These are phyloP conservation scores for Leccinum fuscescens DNA, from an alignment of 1,284 basidiomycete genomes.

Conservation along the genomic window DNA sequence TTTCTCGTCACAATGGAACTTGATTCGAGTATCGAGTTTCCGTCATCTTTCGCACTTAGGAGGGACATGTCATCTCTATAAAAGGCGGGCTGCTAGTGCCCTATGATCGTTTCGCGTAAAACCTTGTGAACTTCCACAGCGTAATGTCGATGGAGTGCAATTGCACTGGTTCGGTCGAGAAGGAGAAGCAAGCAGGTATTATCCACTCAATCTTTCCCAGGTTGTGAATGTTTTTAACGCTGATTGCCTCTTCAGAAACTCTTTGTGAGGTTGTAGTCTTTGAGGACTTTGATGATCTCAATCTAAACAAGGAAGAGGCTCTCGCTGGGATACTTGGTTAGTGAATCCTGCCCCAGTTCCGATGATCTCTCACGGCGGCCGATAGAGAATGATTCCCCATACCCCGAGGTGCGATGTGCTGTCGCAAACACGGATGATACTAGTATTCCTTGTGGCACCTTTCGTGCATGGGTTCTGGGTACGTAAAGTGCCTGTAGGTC, in stretches of 20 bases:
- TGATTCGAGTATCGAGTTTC: too few relatives aligned
- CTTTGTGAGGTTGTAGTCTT: constrained; percentile 5
- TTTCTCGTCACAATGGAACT: too few relatives aligned
- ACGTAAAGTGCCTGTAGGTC: constrained; percentile 16
- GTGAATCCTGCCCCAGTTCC: neutral
- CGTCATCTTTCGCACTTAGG: too few relatives aligned
- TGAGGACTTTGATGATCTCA: constrained; percentile 58
- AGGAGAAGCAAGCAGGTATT: constrained; percentile 19
- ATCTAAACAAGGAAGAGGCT: constrained; percentile 52
- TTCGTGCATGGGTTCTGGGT: constrained; percentile 68
- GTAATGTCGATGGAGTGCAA: constrained; percentile 22
- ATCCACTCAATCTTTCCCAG: neutral
- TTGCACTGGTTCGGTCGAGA: constrained; percentile 32
- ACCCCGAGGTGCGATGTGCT: constrained; percentile 49
- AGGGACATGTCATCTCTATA: too few relatives aligned
- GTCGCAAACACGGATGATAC: constrained; percentile 73
- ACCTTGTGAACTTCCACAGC: too few relatives aligned
- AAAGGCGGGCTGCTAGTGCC: too few relatives aligned
- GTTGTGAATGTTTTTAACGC: too few relatives aligned
- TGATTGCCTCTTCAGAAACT: neutral
- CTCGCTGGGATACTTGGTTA: constrained; percentile 41
- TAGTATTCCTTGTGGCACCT: constrained; percentile 56
- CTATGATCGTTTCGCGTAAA: too few relatives aligned
- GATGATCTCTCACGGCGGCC: neutral
- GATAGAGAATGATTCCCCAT: constrained; percentile 58